Percentiles rank a stretch among this genome's conserved stretches.
phyloP scores from a whole-genome alignment of 2,329 filamentous ascomycete species.

The Aspergillus sp. region DNA sequence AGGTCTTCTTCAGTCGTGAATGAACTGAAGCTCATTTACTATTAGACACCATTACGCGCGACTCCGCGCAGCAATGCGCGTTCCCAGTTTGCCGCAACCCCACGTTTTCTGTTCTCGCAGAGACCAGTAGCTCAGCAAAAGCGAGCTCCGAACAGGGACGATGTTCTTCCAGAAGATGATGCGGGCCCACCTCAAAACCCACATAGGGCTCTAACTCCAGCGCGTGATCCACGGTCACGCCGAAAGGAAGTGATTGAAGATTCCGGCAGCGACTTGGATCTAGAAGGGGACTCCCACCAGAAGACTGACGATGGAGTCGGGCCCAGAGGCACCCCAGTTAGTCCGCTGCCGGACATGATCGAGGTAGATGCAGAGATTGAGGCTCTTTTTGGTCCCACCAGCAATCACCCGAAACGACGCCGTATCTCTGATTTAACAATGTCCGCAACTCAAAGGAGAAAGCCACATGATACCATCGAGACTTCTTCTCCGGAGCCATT shows the following conservation, averaged over 20 bases:
- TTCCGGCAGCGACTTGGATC: conserved; percentile 16
- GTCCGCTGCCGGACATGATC: conserved; percentile 9
- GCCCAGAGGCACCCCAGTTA: conserved; percentile 19
- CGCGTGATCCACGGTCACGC: not conserved
- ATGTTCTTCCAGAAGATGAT: conserved; percentile 7
- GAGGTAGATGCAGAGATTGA: conserved; percentile 29
- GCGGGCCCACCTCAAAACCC: not conserved
- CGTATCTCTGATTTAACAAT: conserved; percentile 24
- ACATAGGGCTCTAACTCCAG: not conserved
- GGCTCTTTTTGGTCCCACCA: conserved; percentile 28
- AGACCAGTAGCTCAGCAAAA: conserved; percentile 10
- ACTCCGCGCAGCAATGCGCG: conserved; percentile 26
- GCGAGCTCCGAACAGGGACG: conserved; percentile 14
- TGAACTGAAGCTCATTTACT: not conserved
- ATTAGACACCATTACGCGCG: conserved; percentile 28
- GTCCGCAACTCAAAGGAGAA: conserved; percentile 2
- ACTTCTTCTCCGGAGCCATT: conserved; percentile 21
- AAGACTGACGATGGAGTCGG: not conserved
- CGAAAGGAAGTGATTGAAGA: conserved; percentile 29
- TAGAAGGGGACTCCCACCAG: not conserved
- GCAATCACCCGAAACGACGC: conserved; percentile 32
- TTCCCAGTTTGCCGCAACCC: conserved; percentile 34
- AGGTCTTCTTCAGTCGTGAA: not conserved
- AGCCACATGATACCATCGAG: conserved; percentile 18
- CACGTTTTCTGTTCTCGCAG: conserved; percentile 33